A percentile compares a stretch with the other conserved stretches of the same genome.
phyloP scores from a whole-genome alignment of 176 grass and related monocot species.

The Avena sativa region DNA sequence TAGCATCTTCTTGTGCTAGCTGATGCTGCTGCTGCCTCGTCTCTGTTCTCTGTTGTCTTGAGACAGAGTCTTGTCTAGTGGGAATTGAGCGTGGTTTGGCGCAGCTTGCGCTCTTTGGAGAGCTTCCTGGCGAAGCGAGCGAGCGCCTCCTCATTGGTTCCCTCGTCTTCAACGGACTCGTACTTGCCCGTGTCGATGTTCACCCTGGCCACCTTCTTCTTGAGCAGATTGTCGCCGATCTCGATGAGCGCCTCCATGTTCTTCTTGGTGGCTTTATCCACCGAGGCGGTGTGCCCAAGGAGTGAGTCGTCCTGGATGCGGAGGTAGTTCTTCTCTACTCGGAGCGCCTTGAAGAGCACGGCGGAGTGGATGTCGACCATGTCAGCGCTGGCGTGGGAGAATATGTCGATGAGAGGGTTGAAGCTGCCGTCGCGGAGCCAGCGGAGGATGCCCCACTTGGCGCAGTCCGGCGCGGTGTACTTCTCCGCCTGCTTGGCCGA shows the following conservation, averaged over 20 bases:
- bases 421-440: slow-evolving; percentile 57
- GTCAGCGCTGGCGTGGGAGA: slow-evolving; percentile 65
- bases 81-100: slow-evolving; percentile 19
- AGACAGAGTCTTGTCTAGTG: not conserved
- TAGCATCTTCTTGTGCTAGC: not conserved
- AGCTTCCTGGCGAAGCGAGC: slow-evolving; percentile 56
- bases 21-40: not conserved
- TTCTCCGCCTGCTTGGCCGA: slow-evolving; percentile 36
- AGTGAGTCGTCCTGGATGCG: slow-evolving; percentile 77
- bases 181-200: slow-evolving; percentile 60
- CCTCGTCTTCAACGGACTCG: slow-evolving; percentile 15
- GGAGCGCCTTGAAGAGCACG: not conserved
- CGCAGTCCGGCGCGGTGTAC: slow-evolving; percentile 42
- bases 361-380: slow-evolving; percentile 49
- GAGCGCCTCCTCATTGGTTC: slow-evolving; percentile 57
- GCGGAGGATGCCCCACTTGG: slow-evolving; percentile 52
- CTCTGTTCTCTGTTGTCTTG: not conserved
- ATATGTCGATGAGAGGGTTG: slow-evolving; percentile 66
- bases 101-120: slow-evolving; percentile 53
- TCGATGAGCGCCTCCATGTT: slow-evolving; percentile 63
- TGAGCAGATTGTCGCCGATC: slow-evolving; percentile 48
- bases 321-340: slow-evolving; percentile 50
- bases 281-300: slow-evolving; percentile 40
- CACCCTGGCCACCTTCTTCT: slow-evolving; percentile 58
- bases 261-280: slow-evolving; percentile 68